These are phyloP conservation scores for Perilla frutescens DNA, from an alignment of 257 asterid genomes.

Conservation along the genomic window DNA sequence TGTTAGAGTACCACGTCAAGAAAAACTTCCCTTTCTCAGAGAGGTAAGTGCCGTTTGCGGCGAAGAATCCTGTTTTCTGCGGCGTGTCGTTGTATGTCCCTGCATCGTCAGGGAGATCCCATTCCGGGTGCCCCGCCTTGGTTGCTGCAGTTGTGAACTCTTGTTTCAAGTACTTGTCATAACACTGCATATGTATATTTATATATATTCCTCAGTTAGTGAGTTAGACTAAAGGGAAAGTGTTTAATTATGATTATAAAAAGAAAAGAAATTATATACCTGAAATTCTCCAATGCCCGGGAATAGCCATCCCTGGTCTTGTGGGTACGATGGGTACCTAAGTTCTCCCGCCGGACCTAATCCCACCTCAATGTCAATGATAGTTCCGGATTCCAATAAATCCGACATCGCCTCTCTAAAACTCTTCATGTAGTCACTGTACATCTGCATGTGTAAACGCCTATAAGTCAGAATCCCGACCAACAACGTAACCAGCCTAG, in stretches of 20 bases:
- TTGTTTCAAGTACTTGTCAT: conserved; percentile 68
- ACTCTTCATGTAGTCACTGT: conserved; percentile 77
- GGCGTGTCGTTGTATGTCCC: conserved; percentile 69
- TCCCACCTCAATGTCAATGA: conserved; percentile 84
- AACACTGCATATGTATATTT: conserved; percentile 52
- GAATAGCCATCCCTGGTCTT: conserved; percentile 76
- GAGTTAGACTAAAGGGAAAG: no score
- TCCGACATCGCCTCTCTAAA: conserved; percentile 72
- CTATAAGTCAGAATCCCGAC: conserved; percentile 1
- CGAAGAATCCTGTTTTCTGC: conserved; percentile 62
- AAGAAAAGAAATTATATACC: background rate
- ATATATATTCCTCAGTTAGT: no score
- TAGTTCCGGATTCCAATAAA: conserved; percentile 54
- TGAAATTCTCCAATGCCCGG: conserved; percentile 92
- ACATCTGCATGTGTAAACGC: conserved; percentile 47
- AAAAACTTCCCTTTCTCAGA: conserved; percentile 78
- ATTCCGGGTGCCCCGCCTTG: conserved; percentile 62
- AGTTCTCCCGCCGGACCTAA: conserved; percentile 94
- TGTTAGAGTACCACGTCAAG: conserved; percentile 76
- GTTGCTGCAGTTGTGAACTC: conserved; percentile 61
- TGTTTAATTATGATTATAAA: no score
- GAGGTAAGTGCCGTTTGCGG: conserved; percentile 61
- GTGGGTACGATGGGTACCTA: conserved; percentile 78
- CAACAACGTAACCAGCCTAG: background rate
- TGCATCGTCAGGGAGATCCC: conserved; percentile 65